Base-by-base conservation (phyloP, 2,329 filamentous ascomycete species). In the Rhinocladiella similis region DNA sequence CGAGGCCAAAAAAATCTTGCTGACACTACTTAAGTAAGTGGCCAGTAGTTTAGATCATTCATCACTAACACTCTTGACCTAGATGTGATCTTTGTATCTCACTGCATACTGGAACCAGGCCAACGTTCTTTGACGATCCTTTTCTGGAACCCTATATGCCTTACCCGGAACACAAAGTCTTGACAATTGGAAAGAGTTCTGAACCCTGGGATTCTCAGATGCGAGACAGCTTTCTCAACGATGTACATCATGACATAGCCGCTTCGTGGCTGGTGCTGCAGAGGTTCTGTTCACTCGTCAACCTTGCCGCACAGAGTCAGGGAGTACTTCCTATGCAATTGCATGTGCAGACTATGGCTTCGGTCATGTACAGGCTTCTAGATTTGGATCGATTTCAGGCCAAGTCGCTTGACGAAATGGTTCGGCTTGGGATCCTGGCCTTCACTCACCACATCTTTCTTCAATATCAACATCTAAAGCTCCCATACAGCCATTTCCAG, bases 301-400 rank as follows among this genome's bases (percentile, higher is more conserved):
- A 71, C 47, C 54, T 67, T 9, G 66, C 66, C 1, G 60, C 58
- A 5, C 50, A 64, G 25, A 56, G 60, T 6, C 42, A 62, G 9
- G 63, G 58, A 12, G 53, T 53, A 14, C 59, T 73, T 10, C 42
- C 64, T 1, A 57, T 57, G 19, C 49, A 63, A 45, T 59, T 61
- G 2, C 54, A 70, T 5, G 48, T 67, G 12, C 61, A 70, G 12
- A 67, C 68, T 20, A 76, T 77, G 72, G 60, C 65, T 2, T 71
- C 74, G 14, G 66, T 73, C 25, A 72, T 73, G 64, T 79, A 78
- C 60, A 73, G 70, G 2, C 67, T 78, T 2, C 60, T 77, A 16
- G 45, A 66, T 33, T 71, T 72, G 67, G 47, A 52, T 3, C 29
- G 10, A 10, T 72, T 71, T 53, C 56, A 64, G 5, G 14, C 25